These are phyloP conservation scores for Colletotrichum ledebouriae DNA, from an alignment of 2,329 filamentous ascomycete species.

Conservation along the genomic window DNA sequence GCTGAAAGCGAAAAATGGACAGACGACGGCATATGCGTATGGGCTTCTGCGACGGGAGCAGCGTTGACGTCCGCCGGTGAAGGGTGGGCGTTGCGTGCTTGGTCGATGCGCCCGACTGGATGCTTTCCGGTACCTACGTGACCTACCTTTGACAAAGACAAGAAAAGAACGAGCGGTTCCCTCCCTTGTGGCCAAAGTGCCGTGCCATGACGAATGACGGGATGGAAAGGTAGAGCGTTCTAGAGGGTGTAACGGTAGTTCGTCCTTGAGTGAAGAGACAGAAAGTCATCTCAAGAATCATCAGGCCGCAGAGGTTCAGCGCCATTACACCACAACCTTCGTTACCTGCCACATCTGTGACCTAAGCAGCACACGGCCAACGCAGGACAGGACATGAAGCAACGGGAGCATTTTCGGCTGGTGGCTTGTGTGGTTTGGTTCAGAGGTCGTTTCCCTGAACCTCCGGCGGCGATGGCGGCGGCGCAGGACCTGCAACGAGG, in stretches of 20 bases:
- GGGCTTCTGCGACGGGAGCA: slow-evolving; percentile 14
- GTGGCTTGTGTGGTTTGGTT: too few relatives aligned
- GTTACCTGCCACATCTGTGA: not conserved
- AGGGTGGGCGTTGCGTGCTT: not conserved
- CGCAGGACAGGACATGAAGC: slow-evolving; percentile 6
- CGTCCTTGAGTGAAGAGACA: slow-evolving; percentile 4
- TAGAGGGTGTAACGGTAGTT: slow-evolving; percentile 29
- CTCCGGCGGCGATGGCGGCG: too few relatives aligned
- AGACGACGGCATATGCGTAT: slow-evolving; percentile 3
- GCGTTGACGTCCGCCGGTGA: not conserved
- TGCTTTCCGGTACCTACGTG: not conserved
- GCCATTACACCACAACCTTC: too few relatives aligned
- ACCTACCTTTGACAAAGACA: slow-evolving; percentile 7
- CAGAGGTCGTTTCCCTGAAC: too few relatives aligned
- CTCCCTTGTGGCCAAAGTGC: not conserved
- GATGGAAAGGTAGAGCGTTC: slow-evolving; percentile 6
- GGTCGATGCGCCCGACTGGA: not conserved
- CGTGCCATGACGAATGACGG: slow-evolving; percentile 9
- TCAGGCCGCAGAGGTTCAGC: slow-evolving; percentile 18
- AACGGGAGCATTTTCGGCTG: not conserved
- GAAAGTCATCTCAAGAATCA: slow-evolving; percentile 30
- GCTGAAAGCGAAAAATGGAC: not conserved
- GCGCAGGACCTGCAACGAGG: slow-evolving; percentile 19
- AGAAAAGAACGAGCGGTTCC: slow-evolving; percentile 13
- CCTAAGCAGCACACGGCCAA: too few relatives aligned